These are phyloP conservation scores for Zalaria sp. DNA, from an alignment of 2,329 filamentous ascomycete species.

Conservation along the genomic window DNA sequence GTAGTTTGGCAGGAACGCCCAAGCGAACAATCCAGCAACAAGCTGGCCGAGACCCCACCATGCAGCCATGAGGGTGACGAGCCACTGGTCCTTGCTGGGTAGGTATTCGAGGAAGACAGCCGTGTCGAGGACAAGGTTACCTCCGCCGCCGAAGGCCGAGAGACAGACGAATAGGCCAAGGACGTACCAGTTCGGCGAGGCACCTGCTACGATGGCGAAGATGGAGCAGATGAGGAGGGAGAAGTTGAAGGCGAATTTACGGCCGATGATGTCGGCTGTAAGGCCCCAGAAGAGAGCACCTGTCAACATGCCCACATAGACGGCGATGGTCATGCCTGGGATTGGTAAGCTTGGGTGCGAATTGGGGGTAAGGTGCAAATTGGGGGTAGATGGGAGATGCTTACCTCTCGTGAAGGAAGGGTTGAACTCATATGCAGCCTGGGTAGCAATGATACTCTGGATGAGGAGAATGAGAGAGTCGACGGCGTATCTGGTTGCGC, in stretches of 20 bases:
- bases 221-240: constrained; percentile 49
- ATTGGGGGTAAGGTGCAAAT: background rate
- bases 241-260: constrained; percentile 54
- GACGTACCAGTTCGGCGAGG: constrained; percentile 50
- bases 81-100: constrained; percentile 46
- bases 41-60: constrained; percentile 41
- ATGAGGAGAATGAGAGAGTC: constrained; percentile 44
- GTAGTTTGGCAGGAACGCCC: constrained; percentile 38
- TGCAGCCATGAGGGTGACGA: constrained; percentile 47
- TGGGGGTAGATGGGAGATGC: too few species aligned
- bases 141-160: constrained; percentile 50
- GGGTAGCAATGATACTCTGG: constrained; percentile 47
- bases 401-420: constrained; percentile 30
- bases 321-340: constrained; percentile 36
- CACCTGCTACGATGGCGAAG: constrained; percentile 51
- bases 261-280: constrained; percentile 52
- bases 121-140: constrained; percentile 49
- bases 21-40: constrained; percentile 39
- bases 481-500: constrained; percentile 35
- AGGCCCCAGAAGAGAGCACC: constrained; percentile 57
- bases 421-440: constrained; percentile 45
- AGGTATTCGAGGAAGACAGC: constrained; percentile 45
- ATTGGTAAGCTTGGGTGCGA: background rate
- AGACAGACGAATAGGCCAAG: constrained; percentile 51
- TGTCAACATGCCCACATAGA: constrained; percentile 39